These are phyloP conservation scores for Talaromyces trachyspermus DNA, from an alignment of 495 filamentous ascomycete genomes.

Conservation along the genomic window DNA sequence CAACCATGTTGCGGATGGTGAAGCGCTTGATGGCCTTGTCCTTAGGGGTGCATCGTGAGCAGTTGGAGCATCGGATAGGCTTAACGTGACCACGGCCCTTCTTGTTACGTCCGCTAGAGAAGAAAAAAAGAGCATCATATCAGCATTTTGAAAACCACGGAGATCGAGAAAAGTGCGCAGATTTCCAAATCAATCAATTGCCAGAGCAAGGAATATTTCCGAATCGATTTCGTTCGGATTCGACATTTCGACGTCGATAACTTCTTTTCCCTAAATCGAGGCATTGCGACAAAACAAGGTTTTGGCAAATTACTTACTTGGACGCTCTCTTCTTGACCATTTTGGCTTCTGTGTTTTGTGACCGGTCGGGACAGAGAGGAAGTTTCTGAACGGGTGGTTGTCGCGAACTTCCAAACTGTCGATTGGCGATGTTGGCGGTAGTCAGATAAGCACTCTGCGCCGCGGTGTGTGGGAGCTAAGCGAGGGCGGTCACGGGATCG, in stretches of 20 bases:
- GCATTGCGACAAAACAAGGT: not conserved
- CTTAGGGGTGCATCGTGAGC: conserved; percentile 98
- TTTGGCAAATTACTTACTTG: conserved; percentile 60
- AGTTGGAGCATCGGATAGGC: conserved; percentile 99
- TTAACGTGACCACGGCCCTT: conserved; percentile 99
- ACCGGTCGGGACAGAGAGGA: conserved; percentile 34
- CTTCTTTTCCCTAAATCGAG: no score
- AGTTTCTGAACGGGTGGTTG: conserved; percentile 29
- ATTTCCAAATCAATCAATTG: no score
- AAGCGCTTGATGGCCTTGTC: conserved; percentile 99
- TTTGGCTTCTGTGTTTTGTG: conserved; percentile 54
- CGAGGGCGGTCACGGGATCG: conserved; percentile 29
- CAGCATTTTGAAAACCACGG: not conserved
- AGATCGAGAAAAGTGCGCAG: not conserved
- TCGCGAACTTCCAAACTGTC: conserved; percentile 12
- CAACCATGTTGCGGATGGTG: conserved; percentile 99
- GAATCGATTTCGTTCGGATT: no score
- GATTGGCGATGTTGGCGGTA: conserved; percentile 5
- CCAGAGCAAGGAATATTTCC: not conserved
- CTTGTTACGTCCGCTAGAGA: conserved; percentile 91
- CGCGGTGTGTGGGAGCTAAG: conserved; percentile 38
- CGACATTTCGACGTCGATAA: no score
- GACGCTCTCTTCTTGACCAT: conserved; percentile 99
- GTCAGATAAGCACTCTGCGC: conserved; percentile 12
- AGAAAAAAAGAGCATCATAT: conserved; percentile 8